Conservation (phyloP, 140 eudicot species). For the Oenanthe javanica region DNA sequence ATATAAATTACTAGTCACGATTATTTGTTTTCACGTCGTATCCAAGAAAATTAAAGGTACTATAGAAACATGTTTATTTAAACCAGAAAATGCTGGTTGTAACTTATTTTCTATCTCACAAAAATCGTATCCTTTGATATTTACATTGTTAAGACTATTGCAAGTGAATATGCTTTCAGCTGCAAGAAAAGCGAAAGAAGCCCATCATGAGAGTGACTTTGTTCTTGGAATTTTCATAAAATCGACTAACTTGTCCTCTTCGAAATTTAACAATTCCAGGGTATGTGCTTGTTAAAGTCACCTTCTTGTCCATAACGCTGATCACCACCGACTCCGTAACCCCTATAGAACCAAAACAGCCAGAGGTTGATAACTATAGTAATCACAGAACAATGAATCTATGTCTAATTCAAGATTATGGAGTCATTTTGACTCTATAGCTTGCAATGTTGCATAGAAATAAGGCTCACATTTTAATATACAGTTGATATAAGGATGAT, state of each 20-base stretch:
- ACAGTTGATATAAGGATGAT: background rate
- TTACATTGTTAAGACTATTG: background rate
- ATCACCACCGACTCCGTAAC: conserved; percentile 37
- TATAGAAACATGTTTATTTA: background rate
- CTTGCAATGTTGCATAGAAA: background rate
- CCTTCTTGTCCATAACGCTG: conserved; percentile 28
- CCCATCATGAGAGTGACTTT: conserved; percentile 16
- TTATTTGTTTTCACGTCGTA: background rate
- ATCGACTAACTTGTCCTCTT: conserved; percentile 3
- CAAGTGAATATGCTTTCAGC: background rate
- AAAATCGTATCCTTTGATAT: background rate
- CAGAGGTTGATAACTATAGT: background rate
- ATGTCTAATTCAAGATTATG: background rate
- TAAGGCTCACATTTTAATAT: background rate
- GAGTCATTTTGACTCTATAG: background rate
- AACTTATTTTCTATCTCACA: background rate
- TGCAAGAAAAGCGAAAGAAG: conserved; percentile 20
- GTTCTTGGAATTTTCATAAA: conserved; percentile 18
- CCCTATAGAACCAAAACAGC: conserved; percentile 15
- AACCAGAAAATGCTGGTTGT: background rate
- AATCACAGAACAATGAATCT: background rate
- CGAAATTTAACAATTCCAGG: conserved; percentile 9
- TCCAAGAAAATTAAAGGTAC: background rate
- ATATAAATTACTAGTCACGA: background rate
- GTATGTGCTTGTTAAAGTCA: conserved; percentile 21